phyloP scores from a whole-genome alignment of 2,329 filamentous ascomycete genomes.

The Aspergillus sp. region DNA sequence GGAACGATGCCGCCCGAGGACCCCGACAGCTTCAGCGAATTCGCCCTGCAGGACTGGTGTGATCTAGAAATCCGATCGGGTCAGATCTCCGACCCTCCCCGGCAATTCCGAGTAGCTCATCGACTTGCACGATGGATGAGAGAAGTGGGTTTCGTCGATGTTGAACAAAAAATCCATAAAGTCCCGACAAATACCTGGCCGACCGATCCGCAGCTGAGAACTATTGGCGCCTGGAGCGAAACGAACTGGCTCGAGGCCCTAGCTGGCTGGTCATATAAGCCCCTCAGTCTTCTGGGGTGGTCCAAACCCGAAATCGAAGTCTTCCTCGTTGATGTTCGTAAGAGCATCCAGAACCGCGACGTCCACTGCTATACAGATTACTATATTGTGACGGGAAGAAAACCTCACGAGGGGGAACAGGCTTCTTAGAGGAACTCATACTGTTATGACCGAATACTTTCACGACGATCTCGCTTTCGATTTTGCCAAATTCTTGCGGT shows the following conservation, averaged over 20 bases:
- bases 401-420: constrained; percentile 27
- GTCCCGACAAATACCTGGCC: constrained; percentile 56
- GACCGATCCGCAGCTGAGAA: constrained; percentile 46
- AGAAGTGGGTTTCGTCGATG: constrained; percentile 58
- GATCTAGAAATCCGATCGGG: constrained; percentile 44
- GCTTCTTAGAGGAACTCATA: not conserved
- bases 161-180: constrained; percentile 54
- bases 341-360: constrained; percentile 39
- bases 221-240: constrained; percentile 51
- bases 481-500: not conserved
- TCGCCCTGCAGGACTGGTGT: constrained; percentile 51
- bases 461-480: not conserved
- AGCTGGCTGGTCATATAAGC: constrained; percentile 46
- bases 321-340: constrained; percentile 45
- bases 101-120: constrained; percentile 54
- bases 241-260: constrained; percentile 46
- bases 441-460: not conserved
- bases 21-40: constrained; percentile 34
- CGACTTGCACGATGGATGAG: constrained; percentile 55
- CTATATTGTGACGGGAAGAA: constrained; percentile 39
- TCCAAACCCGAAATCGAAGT: constrained; percentile 48
- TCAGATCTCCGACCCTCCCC: constrained; percentile 42
- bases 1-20: constrained; percentile 52
- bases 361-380: constrained; percentile 45
- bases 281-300: constrained; percentile 44